These are phyloP conservation scores for Pleurotus eryngii DNA, from an alignment of 768 basidiomycete genomes.

Conservation along the genomic window DNA sequence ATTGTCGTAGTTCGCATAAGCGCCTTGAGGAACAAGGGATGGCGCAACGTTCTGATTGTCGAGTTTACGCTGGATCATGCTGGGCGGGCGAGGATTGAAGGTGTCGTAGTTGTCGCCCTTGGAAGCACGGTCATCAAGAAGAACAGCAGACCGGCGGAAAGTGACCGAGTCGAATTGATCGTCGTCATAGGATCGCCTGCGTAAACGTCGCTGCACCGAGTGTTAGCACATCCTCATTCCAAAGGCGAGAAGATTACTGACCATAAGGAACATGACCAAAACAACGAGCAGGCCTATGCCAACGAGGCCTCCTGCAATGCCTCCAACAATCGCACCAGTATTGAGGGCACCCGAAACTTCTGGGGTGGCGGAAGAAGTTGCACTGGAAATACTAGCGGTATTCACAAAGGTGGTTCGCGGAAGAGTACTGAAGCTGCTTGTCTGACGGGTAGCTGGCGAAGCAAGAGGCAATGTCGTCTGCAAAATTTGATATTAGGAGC, in stretches of 20 bases:
- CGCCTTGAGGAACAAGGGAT: slow-evolving; percentile 1
- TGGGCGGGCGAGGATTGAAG: slow-evolving; percentile 57
- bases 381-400: not conserved
- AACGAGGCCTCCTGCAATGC: slow-evolving; percentile 43
- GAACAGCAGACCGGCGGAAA: slow-evolving; percentile 63
- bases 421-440: slow-evolving; percentile 1
- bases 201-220: slow-evolving; percentile 36
- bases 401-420: slow-evolving; percentile 1
- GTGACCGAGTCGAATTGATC: slow-evolving; percentile 51
- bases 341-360: slow-evolving; percentile 14
- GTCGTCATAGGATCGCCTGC: slow-evolving; percentile 30
- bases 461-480: not conserved
- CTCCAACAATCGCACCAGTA: slow-evolving; percentile 34
- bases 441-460: not conserved
- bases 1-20: not conserved
- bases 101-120: slow-evolving; percentile 20
- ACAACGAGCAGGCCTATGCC: slow-evolving; percentile 39
- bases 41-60: slow-evolving; percentile 12
- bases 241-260: slow-evolving; percentile 20
- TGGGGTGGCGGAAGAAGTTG: slow-evolving; percentile 14
- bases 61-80: slow-evolving; percentile 55
- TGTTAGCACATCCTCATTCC: no score
- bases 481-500: not conserved
- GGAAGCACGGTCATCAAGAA: slow-evolving; percentile 47
- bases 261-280: slow-evolving; percentile 44